Evolutionary conservation across 2,329 filamentous ascomycete genomes (phyloP).

Genomic region (Bipolaris zeicola): DNA sequence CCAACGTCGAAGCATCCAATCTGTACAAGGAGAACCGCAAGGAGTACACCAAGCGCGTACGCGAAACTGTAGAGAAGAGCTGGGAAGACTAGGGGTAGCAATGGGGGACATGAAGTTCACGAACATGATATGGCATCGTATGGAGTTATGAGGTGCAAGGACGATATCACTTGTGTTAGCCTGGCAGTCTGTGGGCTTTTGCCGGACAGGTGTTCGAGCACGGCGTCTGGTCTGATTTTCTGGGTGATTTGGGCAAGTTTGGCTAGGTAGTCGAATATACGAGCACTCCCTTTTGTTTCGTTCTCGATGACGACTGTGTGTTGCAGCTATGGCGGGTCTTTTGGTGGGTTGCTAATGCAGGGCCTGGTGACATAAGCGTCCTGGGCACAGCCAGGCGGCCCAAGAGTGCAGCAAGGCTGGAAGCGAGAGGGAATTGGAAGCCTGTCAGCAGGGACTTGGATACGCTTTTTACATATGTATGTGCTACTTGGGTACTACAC

Average conservation of each 20-base stretch:
- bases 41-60: slow-evolving; percentile 93
- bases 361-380: neutral
- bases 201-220: slow-evolving; percentile 27
- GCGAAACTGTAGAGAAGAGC: slow-evolving; percentile 98
- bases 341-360: slow-evolving; percentile 2
- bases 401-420: neutral
- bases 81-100: slow-evolving; percentile 77
- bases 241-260: slow-evolving; percentile 16
- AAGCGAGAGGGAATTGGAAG: neutral
- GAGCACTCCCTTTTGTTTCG: neutral
- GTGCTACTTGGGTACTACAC: neutral
- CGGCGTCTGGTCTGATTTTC: slow-evolving; percentile 29
- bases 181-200: slow-evolving; percentile 12
- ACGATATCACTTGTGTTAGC: slow-evolving; percentile 16
- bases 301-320: neutral
- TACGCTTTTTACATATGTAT: neutral
- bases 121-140: slow-evolving; percentile 19
- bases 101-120: slow-evolving; percentile 14
- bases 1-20: slow-evolving; percentile 97
- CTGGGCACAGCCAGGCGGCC: neutral
- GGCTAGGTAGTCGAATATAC: neutral
- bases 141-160: slow-evolving; percentile 28
- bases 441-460: neutral
- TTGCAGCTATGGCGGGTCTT: neutral
- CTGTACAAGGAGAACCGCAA: slow-evolving; percentile 97